Evolutionary conservation across 1,284 basidiomycete species (phyloP).

Genomic region (Fomitopsis betulina): DNA sequence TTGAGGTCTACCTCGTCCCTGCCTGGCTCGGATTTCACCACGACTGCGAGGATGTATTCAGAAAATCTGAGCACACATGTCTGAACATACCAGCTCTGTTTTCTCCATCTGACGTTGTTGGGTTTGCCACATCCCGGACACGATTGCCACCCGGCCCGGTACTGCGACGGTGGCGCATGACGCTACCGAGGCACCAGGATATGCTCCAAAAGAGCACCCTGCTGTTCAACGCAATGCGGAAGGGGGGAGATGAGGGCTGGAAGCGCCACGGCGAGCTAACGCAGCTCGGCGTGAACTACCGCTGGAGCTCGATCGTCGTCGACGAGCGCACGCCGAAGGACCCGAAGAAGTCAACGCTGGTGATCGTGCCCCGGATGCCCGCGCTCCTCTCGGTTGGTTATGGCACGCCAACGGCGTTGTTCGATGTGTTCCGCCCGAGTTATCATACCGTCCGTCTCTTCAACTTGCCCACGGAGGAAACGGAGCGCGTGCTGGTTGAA

Average conservation of each 20-base stretch:
- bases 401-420: constrained; percentile 13
- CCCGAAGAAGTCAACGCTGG: constrained; percentile 8
- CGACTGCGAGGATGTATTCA: no score
- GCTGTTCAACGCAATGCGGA: neutral
- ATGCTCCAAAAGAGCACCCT: constrained; percentile 18
- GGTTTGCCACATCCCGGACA: no score
- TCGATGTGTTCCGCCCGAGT: constrained; percentile 17
- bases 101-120: no score
- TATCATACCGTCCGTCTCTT: constrained; percentile 26
- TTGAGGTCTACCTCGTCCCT: no score
- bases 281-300: constrained; percentile 32
- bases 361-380: constrained; percentile 32
- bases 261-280: constrained; percentile 19
- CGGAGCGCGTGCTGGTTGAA: neutral
- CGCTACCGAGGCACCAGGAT: no score
- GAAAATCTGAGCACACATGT: no score
- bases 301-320: constrained; percentile 28
- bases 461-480: neutral
- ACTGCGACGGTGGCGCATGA: no score
- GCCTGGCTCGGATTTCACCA: no score
- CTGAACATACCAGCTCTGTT: no score
- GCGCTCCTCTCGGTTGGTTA: constrained; percentile 20
- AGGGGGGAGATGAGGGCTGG: neutral
- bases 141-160: no score
- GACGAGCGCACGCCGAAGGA: constrained; percentile 27